Evolutionary conservation across 129 eudicot species (phyloP).

Genomic region (Flaveria bidentis): DNA sequence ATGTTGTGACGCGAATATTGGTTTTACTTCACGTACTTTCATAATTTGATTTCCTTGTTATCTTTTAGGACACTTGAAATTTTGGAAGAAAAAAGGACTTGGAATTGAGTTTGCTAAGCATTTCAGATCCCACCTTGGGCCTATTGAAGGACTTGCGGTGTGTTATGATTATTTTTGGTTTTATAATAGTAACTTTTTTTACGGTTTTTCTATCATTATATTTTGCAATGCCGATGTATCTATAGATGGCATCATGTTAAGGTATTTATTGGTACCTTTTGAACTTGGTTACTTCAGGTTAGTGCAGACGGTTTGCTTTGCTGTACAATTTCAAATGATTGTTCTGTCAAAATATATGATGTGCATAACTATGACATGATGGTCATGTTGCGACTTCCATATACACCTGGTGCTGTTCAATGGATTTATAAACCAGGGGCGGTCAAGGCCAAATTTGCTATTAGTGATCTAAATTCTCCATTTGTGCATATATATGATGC

Average conservation of each 20-base stretch:
- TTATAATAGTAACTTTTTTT: neutral
- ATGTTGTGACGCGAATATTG: neutral
- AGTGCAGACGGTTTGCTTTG: conserved; percentile 92
- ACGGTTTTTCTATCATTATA: neutral
- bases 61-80: conserved; percentile 80
- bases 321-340: conserved; percentile 85
- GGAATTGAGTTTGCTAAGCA: conserved; percentile 98
- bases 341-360: conserved; percentile 81
- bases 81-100: conserved; percentile 91
- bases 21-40: neutral
- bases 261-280: conserved; percentile 7
- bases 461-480: conserved; percentile 78
- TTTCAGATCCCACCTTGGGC: conserved; percentile 92
- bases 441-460: conserved; percentile 79
- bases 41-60: conserved; percentile 6
- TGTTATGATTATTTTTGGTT: conserved; percentile 31
- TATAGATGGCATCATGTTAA: neutral
- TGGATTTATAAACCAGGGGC: conserved; percentile 95
- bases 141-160: conserved; percentile 95
- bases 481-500: conserved; percentile 89
- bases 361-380: conserved; percentile 97
- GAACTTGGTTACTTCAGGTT: conserved; percentile 60
- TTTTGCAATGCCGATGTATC: neutral
- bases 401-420: conserved; percentile 74
- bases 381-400: conserved; percentile 92